phyloP scores from a whole-genome alignment of 257 asterid species.

The Gardenia jasminoides region DNA sequence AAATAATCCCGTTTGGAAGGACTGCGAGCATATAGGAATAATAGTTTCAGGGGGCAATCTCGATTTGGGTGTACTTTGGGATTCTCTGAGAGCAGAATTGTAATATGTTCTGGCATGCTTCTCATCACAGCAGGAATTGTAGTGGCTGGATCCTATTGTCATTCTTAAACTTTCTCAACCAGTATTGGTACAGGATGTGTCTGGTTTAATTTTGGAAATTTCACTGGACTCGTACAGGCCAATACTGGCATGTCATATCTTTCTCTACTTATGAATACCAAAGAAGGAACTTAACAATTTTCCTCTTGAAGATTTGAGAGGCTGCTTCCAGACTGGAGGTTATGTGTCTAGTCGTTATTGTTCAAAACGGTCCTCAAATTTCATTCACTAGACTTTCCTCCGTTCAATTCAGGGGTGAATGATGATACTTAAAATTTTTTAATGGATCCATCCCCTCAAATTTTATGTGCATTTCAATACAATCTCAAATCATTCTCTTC shows the following conservation, averaged over 20 bases:
- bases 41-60: constrained; percentile 92
- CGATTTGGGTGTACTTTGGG: constrained; percentile 82
- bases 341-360: neutral
- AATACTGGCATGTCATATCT: neutral
- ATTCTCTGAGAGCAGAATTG: constrained; percentile 36
- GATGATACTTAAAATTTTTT: no score
- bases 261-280: neutral
- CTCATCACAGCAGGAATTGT: no score
- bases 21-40: constrained; percentile 60
- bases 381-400: no score
- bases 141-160: neutral
- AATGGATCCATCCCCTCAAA: no score
- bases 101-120: neutral
- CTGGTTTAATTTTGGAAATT: neutral
- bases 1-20: constrained; percentile 46
- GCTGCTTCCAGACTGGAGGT: neutral
- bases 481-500: no score
- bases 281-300: no score
- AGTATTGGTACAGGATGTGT: neutral
- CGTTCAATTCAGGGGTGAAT: no score
- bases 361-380: no score
- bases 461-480: no score
- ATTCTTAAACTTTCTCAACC: neutral
- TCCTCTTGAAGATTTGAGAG: neutral
- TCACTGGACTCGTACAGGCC: neutral